Conservation (phyloP, 1,284 basidiomycete species). For the Dichomitus squalens region DNA sequence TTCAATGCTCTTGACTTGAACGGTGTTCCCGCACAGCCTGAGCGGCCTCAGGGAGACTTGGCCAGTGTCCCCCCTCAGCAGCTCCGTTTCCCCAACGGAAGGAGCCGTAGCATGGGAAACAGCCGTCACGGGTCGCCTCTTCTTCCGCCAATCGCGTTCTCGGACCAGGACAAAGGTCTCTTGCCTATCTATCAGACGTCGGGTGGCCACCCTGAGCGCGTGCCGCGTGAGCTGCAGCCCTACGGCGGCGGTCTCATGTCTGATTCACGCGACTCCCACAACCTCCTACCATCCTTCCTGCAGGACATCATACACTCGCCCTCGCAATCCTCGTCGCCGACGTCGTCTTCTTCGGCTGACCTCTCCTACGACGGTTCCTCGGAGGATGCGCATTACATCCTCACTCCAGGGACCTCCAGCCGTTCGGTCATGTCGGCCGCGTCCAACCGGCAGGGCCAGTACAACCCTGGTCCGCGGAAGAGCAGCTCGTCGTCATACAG, state of each 20-base stretch:
- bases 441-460: neutral
- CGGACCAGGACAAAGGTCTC: constrained; percentile 27
- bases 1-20: constrained; percentile 36
- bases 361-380: constrained; percentile 63
- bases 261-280: constrained; percentile 25
- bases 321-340: constrained; percentile 54
- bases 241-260: constrained; percentile 19
- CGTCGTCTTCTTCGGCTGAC: constrained; percentile 62
- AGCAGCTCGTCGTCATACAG: constrained; percentile 5
- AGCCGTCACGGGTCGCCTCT: constrained; percentile 14
- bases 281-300: constrained; percentile 70
- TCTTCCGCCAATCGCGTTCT: constrained; percentile 14
- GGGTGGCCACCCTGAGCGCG: constrained; percentile 29
- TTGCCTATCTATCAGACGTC: constrained; percentile 72
- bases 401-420: constrained; percentile 8
- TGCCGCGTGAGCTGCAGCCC: constrained; percentile 12
- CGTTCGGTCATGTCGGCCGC: constrained; percentile 1
- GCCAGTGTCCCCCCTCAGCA: constrained; percentile 14
- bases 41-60: constrained; percentile 2
- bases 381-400: constrained; percentile 43
- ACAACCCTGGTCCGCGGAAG: neutral
- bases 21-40: constrained; percentile 5
- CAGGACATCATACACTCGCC: constrained; percentile 72
- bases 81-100: constrained; percentile 6
- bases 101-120: constrained; percentile 1